phyloP scores from a whole-genome alignment of 2,329 filamentous ascomycete species.

The Helotiales sp. region DNA sequence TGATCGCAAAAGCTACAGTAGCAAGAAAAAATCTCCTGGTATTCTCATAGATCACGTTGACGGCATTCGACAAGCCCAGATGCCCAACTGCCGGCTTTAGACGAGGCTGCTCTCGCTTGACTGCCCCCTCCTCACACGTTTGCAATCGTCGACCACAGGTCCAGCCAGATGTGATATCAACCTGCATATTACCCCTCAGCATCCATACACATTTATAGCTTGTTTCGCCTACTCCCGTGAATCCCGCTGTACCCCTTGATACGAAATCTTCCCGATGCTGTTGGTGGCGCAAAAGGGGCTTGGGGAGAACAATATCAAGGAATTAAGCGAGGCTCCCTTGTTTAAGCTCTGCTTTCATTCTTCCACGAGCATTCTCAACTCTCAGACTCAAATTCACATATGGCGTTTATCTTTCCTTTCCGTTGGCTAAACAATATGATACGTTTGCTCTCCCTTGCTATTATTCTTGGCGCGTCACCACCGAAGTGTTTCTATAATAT shows the following conservation, averaged over 20 bases:
- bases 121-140: not conserved
- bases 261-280: not conserved
- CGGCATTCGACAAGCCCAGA: not conserved
- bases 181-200: not conserved
- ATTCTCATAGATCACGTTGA: not conserved
- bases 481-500: constrained; percentile 7
- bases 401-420: constrained; percentile 1
- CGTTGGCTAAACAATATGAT: constrained; percentile 30
- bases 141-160: not conserved
- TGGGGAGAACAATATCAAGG: constrained; percentile 38
- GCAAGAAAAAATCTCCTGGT: not conserved
- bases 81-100: not conserved
- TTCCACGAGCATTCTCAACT: constrained; percentile 12
- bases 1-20: not conserved
- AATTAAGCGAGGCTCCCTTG: constrained; percentile 22
- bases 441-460: constrained; percentile 15
- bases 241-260: constrained; percentile 11
- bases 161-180: not conserved
- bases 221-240: constrained; percentile 17
- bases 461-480: constrained; percentile 11
- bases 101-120: not conserved
- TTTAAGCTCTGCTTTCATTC: constrained; percentile 25
- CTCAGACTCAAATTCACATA: constrained; percentile 3
- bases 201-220: not conserved
- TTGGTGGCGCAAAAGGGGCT: constrained; percentile 23